phyloP scores from a whole-genome alignment of 441 rosid species.

The Populus tomentosa region DNA sequence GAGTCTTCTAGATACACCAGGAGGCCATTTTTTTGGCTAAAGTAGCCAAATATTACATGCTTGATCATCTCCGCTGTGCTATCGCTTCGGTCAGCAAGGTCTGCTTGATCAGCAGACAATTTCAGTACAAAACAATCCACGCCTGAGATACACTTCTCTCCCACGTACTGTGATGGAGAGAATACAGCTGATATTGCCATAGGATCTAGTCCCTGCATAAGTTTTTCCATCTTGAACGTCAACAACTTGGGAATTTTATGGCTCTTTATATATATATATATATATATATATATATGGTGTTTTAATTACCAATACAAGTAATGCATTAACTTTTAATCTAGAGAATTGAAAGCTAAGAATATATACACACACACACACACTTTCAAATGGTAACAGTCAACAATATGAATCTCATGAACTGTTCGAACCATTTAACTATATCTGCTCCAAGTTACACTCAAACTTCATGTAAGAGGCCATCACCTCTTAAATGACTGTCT shows the following conservation, averaged over 20 bases:
- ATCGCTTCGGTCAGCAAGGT: constrained; percentile 69
- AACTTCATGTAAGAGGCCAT: background rate
- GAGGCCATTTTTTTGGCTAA: constrained; percentile 85
- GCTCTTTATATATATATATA: no score
- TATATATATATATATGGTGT: no score
- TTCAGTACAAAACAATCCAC: constrained; percentile 75
- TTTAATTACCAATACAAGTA: no score
- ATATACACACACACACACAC: no score
- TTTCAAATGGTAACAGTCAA: no score
- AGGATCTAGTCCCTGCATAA: constrained; percentile 80
- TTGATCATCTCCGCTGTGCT: constrained; percentile 88
- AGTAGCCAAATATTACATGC: constrained; percentile 76
- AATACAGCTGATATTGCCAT: constrained; percentile 70
- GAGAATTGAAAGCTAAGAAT: no score
- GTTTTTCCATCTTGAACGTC: background rate
- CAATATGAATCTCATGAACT: no score
- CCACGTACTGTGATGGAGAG: constrained; percentile 70
- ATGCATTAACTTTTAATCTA: no score
- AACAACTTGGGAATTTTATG: background rate
- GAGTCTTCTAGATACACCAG: constrained; percentile 81
- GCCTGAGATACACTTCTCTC: constrained; percentile 65
- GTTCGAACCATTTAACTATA: no score
- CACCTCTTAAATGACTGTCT: background rate
- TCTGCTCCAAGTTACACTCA: no score
- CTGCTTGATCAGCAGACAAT: constrained; percentile 63